These are phyloP conservation scores for Acanthamoeba rhysodes DNA, from an alignment of 208 protist species.

Conservation along the genomic window DNA sequence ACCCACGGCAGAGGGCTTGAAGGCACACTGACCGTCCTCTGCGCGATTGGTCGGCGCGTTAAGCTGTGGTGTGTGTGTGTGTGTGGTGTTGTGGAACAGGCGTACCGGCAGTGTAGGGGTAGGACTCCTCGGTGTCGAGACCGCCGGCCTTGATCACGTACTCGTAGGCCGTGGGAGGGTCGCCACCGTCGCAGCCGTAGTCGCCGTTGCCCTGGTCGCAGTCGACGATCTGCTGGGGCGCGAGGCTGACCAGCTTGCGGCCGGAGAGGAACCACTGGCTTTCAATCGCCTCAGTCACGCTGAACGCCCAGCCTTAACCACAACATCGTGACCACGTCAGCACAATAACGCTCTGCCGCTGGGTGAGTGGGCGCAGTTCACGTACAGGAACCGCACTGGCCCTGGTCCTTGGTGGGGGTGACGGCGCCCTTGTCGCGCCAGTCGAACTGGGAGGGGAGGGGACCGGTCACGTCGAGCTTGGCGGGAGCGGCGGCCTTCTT, in stretches of 20 bases:
- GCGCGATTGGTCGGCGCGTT: background rate
- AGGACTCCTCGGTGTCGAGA: constrained; percentile 92
- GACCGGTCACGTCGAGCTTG: background rate
- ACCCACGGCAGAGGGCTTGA: constrained; percentile 85
- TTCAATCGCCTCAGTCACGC: constrained; percentile 95
- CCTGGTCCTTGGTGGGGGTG: constrained; percentile 95
- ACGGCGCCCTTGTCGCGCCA: constrained; percentile 93
- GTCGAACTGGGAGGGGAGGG: constrained; percentile 85
- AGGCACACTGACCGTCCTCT: constrained; percentile 85
- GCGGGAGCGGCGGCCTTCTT: background rate
- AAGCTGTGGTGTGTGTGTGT: background rate
- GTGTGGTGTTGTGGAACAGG: background rate
- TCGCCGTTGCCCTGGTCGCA: constrained; percentile 91
- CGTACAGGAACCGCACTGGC: constrained; percentile 50
- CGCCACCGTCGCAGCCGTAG: constrained; percentile 94
- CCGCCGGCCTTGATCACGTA: constrained; percentile 91
- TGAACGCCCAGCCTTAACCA: constrained; percentile 94
- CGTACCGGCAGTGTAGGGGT: constrained; percentile 89
- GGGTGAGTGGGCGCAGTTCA: background rate
- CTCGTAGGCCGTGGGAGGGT: constrained; percentile 93
- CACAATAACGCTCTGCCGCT: background rate
- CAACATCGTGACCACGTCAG: constrained; percentile 90
- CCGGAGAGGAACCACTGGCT: constrained; percentile 90
- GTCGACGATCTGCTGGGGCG: constrained; percentile 96
- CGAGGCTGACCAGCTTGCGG: constrained; percentile 91